phyloP scores from a whole-genome alignment of 176 grass and related monocot genomes.

The Oryza meyeriana region DNA sequence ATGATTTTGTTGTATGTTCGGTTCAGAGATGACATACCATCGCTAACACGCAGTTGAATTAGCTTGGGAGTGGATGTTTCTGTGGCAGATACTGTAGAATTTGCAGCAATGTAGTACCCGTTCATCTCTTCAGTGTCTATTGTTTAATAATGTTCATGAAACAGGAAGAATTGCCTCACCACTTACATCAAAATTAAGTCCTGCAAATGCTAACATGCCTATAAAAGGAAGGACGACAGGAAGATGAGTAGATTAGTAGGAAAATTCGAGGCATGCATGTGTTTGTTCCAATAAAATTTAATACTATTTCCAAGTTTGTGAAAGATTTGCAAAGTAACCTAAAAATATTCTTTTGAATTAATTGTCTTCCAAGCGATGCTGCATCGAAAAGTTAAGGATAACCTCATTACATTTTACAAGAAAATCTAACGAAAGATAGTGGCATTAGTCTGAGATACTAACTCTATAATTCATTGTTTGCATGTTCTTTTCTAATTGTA shows the following conservation, averaged over 20 bases:
- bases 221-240: not conserved
- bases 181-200: not conserved
- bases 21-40: not conserved
- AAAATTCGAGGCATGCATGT: not conserved
- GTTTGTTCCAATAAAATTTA: not conserved
- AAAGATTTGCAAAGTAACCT: not conserved
- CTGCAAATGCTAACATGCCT: not conserved
- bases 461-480: not conserved
- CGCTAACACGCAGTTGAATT: not conserved
- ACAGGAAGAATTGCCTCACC: not conserved
- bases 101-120: constrained; percentile 1
- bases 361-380: not conserved
- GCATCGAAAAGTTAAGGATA: not conserved
- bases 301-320: not conserved
- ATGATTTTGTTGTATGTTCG: not conserved
- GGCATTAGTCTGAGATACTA: not conserved
- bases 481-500: not conserved
- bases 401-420: not conserved
- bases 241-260: not conserved
- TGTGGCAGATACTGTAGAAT: not conserved
- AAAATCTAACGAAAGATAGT: not conserved
- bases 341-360: not conserved
- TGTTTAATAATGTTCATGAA: not conserved
- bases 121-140: not conserved
- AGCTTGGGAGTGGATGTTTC: not conserved